A percentile compares a stretch with the other conserved stretches of the same genome.
Conservation (phyloP, 1,284 basidiomycete genomes). For the Sanguinoderma infundibulare region DNA sequence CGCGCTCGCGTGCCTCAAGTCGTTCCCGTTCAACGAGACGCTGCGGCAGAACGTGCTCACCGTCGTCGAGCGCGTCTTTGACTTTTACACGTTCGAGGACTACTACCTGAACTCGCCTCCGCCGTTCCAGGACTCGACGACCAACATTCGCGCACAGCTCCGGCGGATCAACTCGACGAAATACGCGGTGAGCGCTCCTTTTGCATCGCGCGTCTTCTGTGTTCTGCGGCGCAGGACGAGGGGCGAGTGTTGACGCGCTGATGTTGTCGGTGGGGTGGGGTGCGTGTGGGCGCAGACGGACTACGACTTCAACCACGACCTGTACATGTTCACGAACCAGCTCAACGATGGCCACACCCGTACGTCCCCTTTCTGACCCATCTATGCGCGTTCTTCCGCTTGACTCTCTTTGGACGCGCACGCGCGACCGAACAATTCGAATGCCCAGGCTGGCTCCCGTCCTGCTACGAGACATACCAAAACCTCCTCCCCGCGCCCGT, state of each 20-base stretch:
- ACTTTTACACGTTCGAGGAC: conserved; percentile 70
- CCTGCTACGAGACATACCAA: conserved; percentile 61
- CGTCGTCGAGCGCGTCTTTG: conserved; percentile 57
- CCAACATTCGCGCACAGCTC: conserved; percentile 55
- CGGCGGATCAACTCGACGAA: conserved; percentile 50
- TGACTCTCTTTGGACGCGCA: not conserved
- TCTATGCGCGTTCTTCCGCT: not conserved
- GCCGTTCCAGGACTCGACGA: conserved; percentile 64
- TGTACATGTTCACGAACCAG: conserved; percentile 59
- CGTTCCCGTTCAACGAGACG: conserved; percentile 68
- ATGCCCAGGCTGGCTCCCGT: conserved; percentile 56
- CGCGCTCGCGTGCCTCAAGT: conserved; percentile 60
- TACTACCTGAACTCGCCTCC: conserved; percentile 62
- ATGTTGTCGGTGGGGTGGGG: too few species aligned
- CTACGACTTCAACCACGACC: conserved; percentile 64
- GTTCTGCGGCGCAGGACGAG: too few species aligned
- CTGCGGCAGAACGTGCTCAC: conserved; percentile 62
- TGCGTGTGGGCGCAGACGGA: conserved; percentile 41
- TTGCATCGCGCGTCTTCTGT: too few species aligned
- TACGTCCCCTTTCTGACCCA: conserved; percentile 32
- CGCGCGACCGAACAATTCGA: too few species aligned
- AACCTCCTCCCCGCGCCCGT: conserved; percentile 64
- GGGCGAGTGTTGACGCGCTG: too few species aligned
- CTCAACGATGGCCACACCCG: conserved; percentile 71
- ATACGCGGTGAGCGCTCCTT: conserved; percentile 46